Base-by-base conservation (phyloP, 2,329 filamentous ascomycete species). In the Pyrenophora graminea region DNA sequence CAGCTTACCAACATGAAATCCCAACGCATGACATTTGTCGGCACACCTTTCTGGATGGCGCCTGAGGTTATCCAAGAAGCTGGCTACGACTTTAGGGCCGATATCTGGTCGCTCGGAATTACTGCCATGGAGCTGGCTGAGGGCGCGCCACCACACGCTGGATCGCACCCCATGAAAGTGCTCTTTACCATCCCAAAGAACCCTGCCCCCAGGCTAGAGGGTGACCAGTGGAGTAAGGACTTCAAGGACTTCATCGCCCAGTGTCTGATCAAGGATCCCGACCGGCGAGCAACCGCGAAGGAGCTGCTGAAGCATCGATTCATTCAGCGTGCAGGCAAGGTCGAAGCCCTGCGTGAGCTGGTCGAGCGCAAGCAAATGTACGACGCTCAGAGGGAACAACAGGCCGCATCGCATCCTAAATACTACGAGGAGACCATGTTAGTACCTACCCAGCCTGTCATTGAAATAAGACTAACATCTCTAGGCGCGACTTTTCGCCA, bases 11-110 rank as follows among this genome's bases (percentile, higher is more conserved):
- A 97, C 70, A 96, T 97, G 77, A 97, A 97, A 76, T 97, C 93
- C 2, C 91, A 97, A 73, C 86, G 94, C 47, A 93, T 97, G 74
- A 99, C 94, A 0, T 97, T 99, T 68, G 94, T 99, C 17, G 94
- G 94, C 96, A 97, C 93, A 0, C 94, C 94, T 0, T 97, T 97
- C 73, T 97, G 94, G 94, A 97, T 97, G 93, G 93, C 94, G 2
- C 93, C 93, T 6, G 93, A 97, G 76, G 93, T 97, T 44, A 97
- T 97, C 72, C 96, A 96, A 76, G 93, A 97, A 74, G 94, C 91
- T 48, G 93, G 93, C 40, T 97, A 97, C 77, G 93, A 97, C 73
- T 91, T 96, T 77, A 97, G 96, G 77, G 93, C 93, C 38, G 93
- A 97, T 70, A 96, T 97, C 50, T 97, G 93, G 93, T 97, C 92